Base-by-base conservation (phyloP, 163 green algal genomes). In the Chlorella variabilis region DNA sequence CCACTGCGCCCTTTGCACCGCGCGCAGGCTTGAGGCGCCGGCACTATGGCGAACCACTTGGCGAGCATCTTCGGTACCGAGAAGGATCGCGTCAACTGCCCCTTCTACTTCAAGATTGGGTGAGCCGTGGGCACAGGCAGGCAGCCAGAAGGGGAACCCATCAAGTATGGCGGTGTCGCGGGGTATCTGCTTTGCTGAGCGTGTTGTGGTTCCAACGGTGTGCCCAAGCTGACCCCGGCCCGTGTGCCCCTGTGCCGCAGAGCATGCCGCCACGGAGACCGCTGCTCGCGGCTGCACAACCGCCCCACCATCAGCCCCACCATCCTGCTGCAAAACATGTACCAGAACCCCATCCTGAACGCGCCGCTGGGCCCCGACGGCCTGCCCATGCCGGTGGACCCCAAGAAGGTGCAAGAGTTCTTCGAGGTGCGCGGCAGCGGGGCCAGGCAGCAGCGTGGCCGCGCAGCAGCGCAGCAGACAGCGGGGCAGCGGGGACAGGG, bases 91-190 rank as follows among this genome's bases (percentile, higher is more conserved):
- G 93, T 96, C 36, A 96, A 96, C 80, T 91, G 94, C 92, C 84
- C 97, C 93, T 99, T 99, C 83, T 99, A 98, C 90, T 98, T 98
- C 87, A 99, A 99, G 87, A 99, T 99, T 76, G 96, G 96, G 93
- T 97, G 69, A 77, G 91, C 70, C 41, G 4, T 68, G 54, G 21
- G 75, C 25, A 23, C n/a, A 3, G n/a, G 15, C 34, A 3, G n/a
- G n/a, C n/a, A n/a, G n/a, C n/a, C n/a, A n/a, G n/a, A n/a, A n/a
- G n/a, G n/a, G n/a, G n/a, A n/a, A n/a, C n/a, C 58, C 27, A 38
- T 18, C 9, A n/a, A 42, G 61, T 25, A 2, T 5, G 36, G 62
- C 59, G 25, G 25, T 54, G 49, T 42, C 21, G n/a, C n/a, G n/a
- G n/a, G n/a, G n/a, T n/a, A n/a, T n/a, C n/a, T n/a, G n/a, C n/a